These are phyloP conservation scores for Yarrowia divulgata DNA, from an alignment of 805 yeast species.

Conservation along the genomic window DNA sequence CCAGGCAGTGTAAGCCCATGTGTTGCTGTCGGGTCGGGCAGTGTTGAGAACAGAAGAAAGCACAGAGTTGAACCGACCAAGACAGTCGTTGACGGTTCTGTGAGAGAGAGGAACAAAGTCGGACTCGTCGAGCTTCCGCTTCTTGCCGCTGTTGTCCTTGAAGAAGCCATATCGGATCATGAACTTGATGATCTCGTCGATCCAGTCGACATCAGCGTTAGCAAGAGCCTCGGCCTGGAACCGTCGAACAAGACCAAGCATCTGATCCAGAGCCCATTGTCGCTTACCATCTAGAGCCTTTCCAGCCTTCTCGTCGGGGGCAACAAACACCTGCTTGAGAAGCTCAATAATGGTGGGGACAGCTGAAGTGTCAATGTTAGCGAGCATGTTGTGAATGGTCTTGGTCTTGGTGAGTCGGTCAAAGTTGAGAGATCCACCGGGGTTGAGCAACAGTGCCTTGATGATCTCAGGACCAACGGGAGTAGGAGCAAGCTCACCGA, in stretches of 20 bases:
- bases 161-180: constrained; percentile 57
- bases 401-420: constrained; percentile 80
- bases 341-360: constrained; percentile 21
- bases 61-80: constrained; percentile 66
- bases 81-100: constrained; percentile 46
- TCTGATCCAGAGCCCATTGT: constrained; percentile 67
- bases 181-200: constrained; percentile 53
- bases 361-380: constrained; percentile 43
- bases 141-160: constrained; percentile 40
- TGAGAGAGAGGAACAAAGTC: constrained; percentile 42
- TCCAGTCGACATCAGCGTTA: constrained; percentile 45
- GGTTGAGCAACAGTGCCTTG: constrained; percentile 53
- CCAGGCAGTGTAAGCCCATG: constrained; percentile 68
- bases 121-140: constrained; percentile 16
- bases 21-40: constrained; percentile 55
- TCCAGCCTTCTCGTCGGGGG: constrained; percentile 40
- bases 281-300: constrained; percentile 50
- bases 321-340: constrained; percentile 22
- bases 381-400: constrained; percentile 59
- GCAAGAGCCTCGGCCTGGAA: constrained; percentile 42
- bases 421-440: constrained; percentile 62
- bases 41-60: constrained; percentile 63
- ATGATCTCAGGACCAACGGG: constrained; percentile 49
- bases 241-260: constrained; percentile 55
- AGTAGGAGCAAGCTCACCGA: constrained; percentile 54